A percentile compares a stretch with the other conserved stretches of the same genome.
These are phyloP conservation scores for Dunaliella sp. DNA, from an alignment of 139 green algal genomes.

Conservation along the genomic window DNA sequence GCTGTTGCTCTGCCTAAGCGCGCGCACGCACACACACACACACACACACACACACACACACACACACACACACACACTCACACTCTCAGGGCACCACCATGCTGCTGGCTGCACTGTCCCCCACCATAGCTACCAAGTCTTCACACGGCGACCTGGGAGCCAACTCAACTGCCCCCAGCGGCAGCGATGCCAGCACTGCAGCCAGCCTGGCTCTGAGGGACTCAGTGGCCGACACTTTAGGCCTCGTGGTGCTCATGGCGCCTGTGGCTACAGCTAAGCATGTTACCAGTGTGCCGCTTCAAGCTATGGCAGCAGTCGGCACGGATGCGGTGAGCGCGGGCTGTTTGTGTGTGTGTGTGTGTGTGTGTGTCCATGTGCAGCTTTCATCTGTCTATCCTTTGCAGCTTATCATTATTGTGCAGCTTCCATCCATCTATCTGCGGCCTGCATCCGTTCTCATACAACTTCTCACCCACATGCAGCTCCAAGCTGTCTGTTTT, in stretches of 20 bases:
- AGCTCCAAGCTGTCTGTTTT: no score
- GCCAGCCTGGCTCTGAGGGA: background rate
- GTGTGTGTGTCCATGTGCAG: no score
- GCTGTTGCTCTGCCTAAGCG: no score
- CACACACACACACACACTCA: background rate
- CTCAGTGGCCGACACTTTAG: background rate
- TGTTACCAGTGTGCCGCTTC: constrained; percentile 37
- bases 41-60: background rate
- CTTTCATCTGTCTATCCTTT: no score
- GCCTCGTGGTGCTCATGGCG: constrained; percentile 38
- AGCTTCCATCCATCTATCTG: no score
- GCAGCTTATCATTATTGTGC: no score
- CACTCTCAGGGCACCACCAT: constrained; percentile 48
- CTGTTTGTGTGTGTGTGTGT: no score
- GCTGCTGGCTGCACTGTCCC: constrained; percentile 40
- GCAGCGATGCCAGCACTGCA: background rate
- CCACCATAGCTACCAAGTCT: background rate
- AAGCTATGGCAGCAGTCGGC: constrained; percentile 23
- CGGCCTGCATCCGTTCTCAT: no score
- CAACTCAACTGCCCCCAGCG: background rate
- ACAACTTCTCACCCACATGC: no score
- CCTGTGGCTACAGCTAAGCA: constrained; percentile 50
- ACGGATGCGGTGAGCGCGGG: constrained; percentile 25
- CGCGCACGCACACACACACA: background rate
- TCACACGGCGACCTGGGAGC: background rate